These are phyloP conservation scores for Leccinum broughii DNA, from an alignment of 768 basidiomycete genomes.

Conservation along the genomic window DNA sequence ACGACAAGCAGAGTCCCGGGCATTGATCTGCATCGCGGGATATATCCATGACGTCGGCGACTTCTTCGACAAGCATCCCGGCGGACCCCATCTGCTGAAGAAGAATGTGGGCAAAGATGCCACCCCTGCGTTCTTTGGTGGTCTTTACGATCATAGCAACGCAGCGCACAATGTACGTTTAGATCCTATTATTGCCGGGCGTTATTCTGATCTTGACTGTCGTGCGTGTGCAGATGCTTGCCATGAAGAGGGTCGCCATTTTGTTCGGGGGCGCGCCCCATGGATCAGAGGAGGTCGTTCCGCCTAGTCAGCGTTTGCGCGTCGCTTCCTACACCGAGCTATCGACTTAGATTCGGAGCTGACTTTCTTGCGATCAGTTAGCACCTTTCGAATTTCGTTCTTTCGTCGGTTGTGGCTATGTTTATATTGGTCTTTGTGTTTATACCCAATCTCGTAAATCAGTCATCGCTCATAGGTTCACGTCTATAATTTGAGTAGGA, in stretches of 20 bases:
- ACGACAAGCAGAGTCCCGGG: constrained; percentile 72
- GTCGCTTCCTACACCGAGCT: constrained; percentile 3
- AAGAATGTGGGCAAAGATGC: constrained; percentile 88
- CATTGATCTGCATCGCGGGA: constrained; percentile 82
- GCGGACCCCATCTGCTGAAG: constrained; percentile 77
- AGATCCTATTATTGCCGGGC: neutral
- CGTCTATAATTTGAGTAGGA: too few species aligned
- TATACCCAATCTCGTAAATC: too few species aligned
- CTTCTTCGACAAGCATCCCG: constrained; percentile 88
- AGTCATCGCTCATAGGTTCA: too few species aligned
- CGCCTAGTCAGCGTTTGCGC: constrained; percentile 11
- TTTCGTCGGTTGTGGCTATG: neutral
- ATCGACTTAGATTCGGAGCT: neutral
- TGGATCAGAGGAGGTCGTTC: constrained; percentile 7
- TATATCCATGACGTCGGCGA: constrained; percentile 84
- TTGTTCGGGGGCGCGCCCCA: constrained; percentile 11
- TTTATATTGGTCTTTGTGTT: neutral
- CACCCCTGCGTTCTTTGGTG: constrained; percentile 89
- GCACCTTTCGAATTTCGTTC: too few species aligned
- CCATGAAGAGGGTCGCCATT: constrained; percentile 14
- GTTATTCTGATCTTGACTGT: neutral
- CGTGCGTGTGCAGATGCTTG: neutral
- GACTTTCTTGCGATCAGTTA: too few species aligned
- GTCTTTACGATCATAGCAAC: constrained; percentile 81
- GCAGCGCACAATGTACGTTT: constrained; percentile 72